Evolutionary conservation across 176 grass and related monocot species (phyloP), one percentile per base, ranked within the genome.

Genomic region (Oryza glumipatula): DNA sequence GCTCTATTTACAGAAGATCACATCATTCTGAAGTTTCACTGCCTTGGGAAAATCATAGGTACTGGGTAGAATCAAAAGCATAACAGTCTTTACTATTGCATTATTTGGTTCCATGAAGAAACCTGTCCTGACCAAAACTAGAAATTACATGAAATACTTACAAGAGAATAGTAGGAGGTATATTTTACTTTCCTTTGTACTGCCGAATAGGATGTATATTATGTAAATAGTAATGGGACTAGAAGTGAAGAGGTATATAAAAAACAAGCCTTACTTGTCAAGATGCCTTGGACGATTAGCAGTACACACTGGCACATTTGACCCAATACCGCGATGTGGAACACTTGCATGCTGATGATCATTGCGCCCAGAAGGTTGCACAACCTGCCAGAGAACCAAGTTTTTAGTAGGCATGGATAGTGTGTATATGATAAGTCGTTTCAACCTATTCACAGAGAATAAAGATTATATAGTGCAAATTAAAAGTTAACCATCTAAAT

Each of bases 261-360:
- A n/a, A 76, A 80, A 68, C 15, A 76, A 70, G 39, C 66, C 73
- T 80, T 84, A 91, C 89, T 65, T 76, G 17, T 91, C 73, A 79
- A 84, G 49, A 75, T 35, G 71, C 23, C 10, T 76, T 14, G 70
- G 17, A 66, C 8, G 33, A 43, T 80, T 87, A 73, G 85, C 79
- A 54, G 51, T 70, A 75, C 84, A 76, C 15, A 65, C 70, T 39
- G 68, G n/a, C 44, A 65, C 46, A 43, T 84, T 87, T 70, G 70
- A 75, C 45, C 70, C 41, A 84, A 76, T 23, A 91, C 32, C 15
- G 4, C 11, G 17, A 58, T 35, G 70, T 28, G 71, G 85, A 45
- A 63, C 41, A 75, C 78, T 80, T 45, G 65, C 24, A 72, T 80
- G 76, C 17, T 70, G 85, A 83, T 74, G 80, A 76, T 76, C 80